Evolutionary conservation across 768 basidiomycete species (phyloP), one percentile per base, ranked within the genome.

Genomic region (Candolleomyces eurysporus): DNA sequence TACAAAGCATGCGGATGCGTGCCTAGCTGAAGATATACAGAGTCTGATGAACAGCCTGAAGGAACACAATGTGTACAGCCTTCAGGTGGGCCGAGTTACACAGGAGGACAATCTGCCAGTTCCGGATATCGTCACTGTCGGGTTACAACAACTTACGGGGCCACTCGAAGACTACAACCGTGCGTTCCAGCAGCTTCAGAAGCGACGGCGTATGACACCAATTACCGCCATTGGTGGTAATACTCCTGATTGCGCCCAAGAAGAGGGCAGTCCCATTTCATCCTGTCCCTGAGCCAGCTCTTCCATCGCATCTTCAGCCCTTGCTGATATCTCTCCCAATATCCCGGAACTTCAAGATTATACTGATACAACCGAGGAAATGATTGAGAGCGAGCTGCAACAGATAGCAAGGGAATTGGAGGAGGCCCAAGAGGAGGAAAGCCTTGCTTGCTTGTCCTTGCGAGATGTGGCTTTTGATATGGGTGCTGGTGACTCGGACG

Each of bases 1-100:
- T 2, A 66, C 60, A 11, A 50, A 52, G 5, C 72, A 71, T 48
- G 58, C 60, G 21, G 32, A 63, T 1, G 56, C 66, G 3, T 60
- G 71, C 21, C 61, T 73, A 0, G 49, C 49, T 0, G 60, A 62
- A 5, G 68, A 73, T 51, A 69, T 73, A 13, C 19, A 26, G 1
- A 48, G 13, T 0, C 62, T 73, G 3, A 71, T 73, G 69, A 40
- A 62, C 1, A 69, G 68, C 39, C 65, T 73, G 0, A 17, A 58
- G 1, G 68, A 70, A 26, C 61, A 70, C 40, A 51, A 66, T 4
- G 71, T 73, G 0, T 70, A 73, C 48, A 14, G 14, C 3, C 16
- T 63, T 2, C 36, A 63, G 16, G 31, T 48, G 16, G 69, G 71
- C 0, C 53, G 71, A n/a, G 46, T 39, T 5, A 59, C 69, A 0